phyloP scores from a whole-genome alignment of 1,139 yeast species.

The Zygotorulaspora mrakii region DNA sequence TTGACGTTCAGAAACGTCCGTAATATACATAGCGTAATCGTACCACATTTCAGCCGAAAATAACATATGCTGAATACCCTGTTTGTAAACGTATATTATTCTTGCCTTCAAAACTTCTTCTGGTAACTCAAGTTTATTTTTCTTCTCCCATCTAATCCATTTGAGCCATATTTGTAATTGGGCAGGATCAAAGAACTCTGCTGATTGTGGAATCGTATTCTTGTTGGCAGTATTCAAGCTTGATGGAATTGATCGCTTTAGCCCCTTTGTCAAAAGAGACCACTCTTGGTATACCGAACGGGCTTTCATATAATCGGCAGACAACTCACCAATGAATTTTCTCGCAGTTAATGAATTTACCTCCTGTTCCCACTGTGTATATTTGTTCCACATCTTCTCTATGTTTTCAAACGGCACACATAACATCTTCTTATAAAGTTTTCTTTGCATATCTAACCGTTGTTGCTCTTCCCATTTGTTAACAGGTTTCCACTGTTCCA shows the following conservation, averaged over 20 bases:
- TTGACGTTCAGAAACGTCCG: conserved; percentile 35
- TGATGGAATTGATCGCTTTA: conserved; percentile 39
- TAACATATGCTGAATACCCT: conserved; percentile 63
- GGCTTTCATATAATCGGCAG: conserved; percentile 87
- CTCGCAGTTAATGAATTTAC: conserved; percentile 74
- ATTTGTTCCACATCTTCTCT: conserved; percentile 76
- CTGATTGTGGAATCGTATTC: conserved; percentile 40
- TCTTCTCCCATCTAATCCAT: conserved; percentile 79
- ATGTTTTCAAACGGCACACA: conserved; percentile 69
- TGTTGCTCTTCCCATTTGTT: conserved; percentile 88
- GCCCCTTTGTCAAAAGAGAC: conserved; percentile 50
- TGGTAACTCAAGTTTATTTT: conserved; percentile 61
- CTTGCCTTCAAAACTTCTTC: conserved; percentile 53
- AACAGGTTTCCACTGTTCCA: conserved; percentile 72
- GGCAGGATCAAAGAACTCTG: conserved; percentile 33
- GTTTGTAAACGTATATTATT: conserved; percentile 69
- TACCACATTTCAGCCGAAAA: conserved; percentile 87
- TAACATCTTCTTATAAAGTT: conserved; percentile 66
- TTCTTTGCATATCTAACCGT: conserved; percentile 71
- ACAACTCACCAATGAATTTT: conserved; percentile 76
- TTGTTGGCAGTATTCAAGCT: conserved; percentile 36
- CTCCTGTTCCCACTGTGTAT: conserved; percentile 79
- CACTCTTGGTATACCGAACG: conserved; percentile 76
- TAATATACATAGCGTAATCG: conserved; percentile 45
- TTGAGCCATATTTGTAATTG: conserved; percentile 58